Evolutionary conservation across 75 land plant species (phyloP).

Genomic region (Ceratopteris richardii): DNA sequence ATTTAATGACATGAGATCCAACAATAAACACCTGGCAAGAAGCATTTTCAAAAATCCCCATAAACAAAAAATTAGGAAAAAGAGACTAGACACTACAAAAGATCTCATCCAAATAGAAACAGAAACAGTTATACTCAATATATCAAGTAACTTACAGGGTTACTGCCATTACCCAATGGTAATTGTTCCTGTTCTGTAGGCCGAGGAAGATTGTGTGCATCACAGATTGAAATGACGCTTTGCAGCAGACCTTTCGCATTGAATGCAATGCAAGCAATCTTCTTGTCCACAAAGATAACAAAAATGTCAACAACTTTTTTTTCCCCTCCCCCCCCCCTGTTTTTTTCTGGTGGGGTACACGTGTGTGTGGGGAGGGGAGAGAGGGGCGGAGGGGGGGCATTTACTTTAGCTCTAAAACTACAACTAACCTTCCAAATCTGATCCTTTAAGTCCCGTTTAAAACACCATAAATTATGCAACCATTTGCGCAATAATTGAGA

Average conservation of each 20-base stretch:
- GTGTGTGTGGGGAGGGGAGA: too few species aligned
- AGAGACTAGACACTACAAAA: too few species aligned
- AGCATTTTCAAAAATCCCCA: too few species aligned
- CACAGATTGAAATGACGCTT: constrained; percentile 48
- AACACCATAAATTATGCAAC: constrained; percentile 77
- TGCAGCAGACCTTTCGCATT: constrained; percentile 61
- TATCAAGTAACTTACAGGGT: constrained; percentile 54
- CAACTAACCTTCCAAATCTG: constrained; percentile 98
- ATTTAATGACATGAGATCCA: constrained; percentile 61
- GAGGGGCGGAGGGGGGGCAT: too few species aligned
- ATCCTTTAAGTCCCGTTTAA: constrained; percentile 49
- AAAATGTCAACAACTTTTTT: too few species aligned
- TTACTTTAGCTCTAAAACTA: too few species aligned
- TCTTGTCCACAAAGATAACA: not conserved
- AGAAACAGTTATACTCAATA: too few species aligned
- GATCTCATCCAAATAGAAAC: too few species aligned
- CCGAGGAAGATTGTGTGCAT: constrained; percentile 41
- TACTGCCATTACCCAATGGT: constrained; percentile 97
- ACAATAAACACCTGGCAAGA: constrained; percentile 65
- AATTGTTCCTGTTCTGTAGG: constrained; percentile 73
- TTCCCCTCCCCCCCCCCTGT: too few species aligned
- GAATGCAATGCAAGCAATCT: constrained; percentile 88
- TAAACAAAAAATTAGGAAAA: too few species aligned
- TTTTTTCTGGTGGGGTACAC: too few species aligned
- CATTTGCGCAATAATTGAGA: constrained; percentile 73